A percentile compares a stretch with the other conserved stretches of the same genome.
phyloP scores from a whole-genome alignment of 306 rosid species.

The Begonia loranthoides region DNA sequence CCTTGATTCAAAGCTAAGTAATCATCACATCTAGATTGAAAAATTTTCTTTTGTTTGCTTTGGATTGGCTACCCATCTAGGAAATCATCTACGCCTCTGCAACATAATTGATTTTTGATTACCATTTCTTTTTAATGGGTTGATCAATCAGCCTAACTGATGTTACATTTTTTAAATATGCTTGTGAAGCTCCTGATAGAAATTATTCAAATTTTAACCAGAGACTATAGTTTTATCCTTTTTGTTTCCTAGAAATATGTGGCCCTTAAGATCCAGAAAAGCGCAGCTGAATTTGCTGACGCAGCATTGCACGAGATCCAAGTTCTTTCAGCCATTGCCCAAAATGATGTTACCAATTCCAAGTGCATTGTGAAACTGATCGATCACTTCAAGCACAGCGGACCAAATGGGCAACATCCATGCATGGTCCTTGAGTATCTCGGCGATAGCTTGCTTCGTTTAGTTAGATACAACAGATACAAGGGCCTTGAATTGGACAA shows the following conservation, averaged over 20 bases:
- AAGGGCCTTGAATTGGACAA: conserved; percentile 58
- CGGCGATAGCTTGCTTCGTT: conserved; percentile 89
- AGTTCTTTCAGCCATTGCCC: conserved; percentile 58
- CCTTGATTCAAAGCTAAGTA: no score
- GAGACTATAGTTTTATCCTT: no score
- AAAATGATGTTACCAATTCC: conserved; percentile 52
- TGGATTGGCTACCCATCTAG: no score
- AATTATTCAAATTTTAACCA: no score
- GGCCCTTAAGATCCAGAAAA: conserved; percentile 97
- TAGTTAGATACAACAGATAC: conserved; percentile 61
- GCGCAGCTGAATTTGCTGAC: conserved; percentile 81
- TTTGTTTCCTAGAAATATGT: conserved; percentile 44
- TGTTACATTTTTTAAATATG: no score
- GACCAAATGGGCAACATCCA: conserved; percentile 94
- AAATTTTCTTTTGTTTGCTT: no score
- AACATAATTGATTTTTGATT: no score
- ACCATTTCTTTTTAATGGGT: no score
- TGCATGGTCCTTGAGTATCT: conserved; percentile 98
- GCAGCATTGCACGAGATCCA: conserved; percentile 91
- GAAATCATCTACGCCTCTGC: no score
- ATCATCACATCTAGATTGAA: no score
- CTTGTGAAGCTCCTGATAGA: no score
- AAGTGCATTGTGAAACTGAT: conserved; percentile 68
- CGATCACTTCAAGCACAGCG: conserved; percentile 81
- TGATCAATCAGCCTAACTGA: no score